Evolutionary conservation across 306 rosid species (phyloP).

Genomic region (Quercus aquifolioides): DNA sequence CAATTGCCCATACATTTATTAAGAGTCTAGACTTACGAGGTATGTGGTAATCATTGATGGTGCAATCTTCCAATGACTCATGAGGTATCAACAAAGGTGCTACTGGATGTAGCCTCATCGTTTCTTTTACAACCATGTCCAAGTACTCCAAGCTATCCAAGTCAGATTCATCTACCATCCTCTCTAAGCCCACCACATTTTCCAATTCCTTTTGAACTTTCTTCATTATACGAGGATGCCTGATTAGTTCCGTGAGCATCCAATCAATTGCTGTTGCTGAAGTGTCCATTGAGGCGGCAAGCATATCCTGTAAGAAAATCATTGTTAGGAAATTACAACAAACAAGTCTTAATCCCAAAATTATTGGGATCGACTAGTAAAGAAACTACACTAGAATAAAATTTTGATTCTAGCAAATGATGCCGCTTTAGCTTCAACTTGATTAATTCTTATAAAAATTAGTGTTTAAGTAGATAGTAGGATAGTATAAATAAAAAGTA

Average conservation of each 20-base stretch:
- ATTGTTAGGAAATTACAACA: neutral
- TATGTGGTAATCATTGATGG: slow-evolving; percentile 41
- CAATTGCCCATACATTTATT: slow-evolving; percentile 29
- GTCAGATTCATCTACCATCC: slow-evolving; percentile 59
- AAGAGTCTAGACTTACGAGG: slow-evolving; percentile 34
- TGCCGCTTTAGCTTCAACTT: too few relatives aligned
- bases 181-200: slow-evolving; percentile 49
- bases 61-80: slow-evolving; percentile 46
- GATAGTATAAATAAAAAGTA: too few relatives aligned
- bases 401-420: too few relatives aligned
- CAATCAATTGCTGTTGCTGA: slow-evolving; percentile 51
- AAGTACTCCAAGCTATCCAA: slow-evolving; percentile 40
- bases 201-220: slow-evolving; percentile 54
- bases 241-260: slow-evolving; percentile 50
- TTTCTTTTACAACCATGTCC: slow-evolving; percentile 57
- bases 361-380: neutral
- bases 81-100: slow-evolving; percentile 60
- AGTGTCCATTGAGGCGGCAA: slow-evolving; percentile 47
- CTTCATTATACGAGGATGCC: slow-evolving; percentile 51
- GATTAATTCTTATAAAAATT: too few relatives aligned
- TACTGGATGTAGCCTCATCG: slow-evolving; percentile 55
- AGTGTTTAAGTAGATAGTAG: neutral
- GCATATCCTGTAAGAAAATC: slow-evolving; percentile 46
- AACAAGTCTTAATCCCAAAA: too few relatives aligned
- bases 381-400: too few relatives aligned